Evolutionary conservation across 2,329 filamentous ascomycete genomes (phyloP).

Genomic region (Grosmannia penicillata): DNA sequence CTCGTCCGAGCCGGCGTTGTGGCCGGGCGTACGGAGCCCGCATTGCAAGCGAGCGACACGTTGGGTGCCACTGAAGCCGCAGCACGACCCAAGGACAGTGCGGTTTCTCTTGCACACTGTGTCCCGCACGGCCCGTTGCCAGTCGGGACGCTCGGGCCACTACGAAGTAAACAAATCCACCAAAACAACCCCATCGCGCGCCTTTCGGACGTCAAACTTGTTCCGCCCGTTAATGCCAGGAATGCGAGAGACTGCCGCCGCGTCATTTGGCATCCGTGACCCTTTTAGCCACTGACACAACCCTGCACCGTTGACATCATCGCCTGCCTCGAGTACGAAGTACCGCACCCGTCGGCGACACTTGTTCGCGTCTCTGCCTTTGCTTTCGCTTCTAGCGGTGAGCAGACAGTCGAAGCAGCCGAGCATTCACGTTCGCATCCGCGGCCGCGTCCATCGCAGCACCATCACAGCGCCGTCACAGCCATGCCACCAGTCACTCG

Average conservation of each 20-base stretch:
- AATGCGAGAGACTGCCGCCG: not conserved
- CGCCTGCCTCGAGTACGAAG: too few species aligned
- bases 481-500: slow-evolving; percentile 11
- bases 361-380: not conserved
- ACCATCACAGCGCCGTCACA: not conserved
- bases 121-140: not conserved
- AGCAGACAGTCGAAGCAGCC: too few species aligned
- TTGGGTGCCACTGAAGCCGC: too few species aligned
- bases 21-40: too few species aligned
- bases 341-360: not conserved
- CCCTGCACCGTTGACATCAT: slow-evolving; percentile 1
- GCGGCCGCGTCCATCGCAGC: too few species aligned
- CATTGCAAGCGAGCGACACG: too few species aligned
- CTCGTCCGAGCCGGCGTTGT: too few species aligned
- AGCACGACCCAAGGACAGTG: too few species aligned
- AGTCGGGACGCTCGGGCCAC: not conserved
- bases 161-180: slow-evolving; percentile 2
- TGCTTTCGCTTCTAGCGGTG: not conserved
- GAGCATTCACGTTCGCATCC: too few species aligned
- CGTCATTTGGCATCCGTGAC: not conserved
- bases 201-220: not conserved
- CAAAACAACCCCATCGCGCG: not conserved
- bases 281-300: not conserved
- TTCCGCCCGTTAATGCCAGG: not conserved
- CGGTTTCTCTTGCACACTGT: not conserved